Base-by-base conservation (phyloP, 768 basidiomycete genomes). In the Hydnum rufescens region DNA sequence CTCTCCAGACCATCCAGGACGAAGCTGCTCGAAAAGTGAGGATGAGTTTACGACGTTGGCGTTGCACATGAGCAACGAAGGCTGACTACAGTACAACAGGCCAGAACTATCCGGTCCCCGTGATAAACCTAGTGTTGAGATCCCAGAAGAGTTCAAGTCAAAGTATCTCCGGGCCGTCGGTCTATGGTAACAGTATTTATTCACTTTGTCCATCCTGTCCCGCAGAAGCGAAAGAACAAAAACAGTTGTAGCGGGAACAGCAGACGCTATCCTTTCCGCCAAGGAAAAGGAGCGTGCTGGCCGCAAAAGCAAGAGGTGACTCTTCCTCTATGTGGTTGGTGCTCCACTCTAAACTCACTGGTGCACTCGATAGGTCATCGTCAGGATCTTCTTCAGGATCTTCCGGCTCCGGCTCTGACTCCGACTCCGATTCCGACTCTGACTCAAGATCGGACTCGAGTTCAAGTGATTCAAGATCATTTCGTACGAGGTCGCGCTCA, bases 121-220 rank as follows among this genome's bases (percentile, higher is more conserved):
- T 63, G 68, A 71, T 5, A 77, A 79, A 58, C 85, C 87, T 3
- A 77, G 76, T 18, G 78, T 86, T 0, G 84, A 87, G 56, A 75
- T 89, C 6, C 89, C 89, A 3, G 88, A 90, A 56, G 90, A 95
- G 64, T 92, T 95, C 66, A 87, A 78, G 70, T 73, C 66, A 56
- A 79, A 80, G 84, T 85, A 52, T 32, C n/a, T n/a, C n/a, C n/a
- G n/a, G n/a, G n/a, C n/a, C n/a, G 78, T 70, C 16, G 1, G 13
- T 39, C 22, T 39, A 13, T 39, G 36, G 22, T 13, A 39, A 13
- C 22, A 16, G 13, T 8, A 13, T 26, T 25, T 47, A 13, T 28
- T 26, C 16, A 47, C 13, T 16, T 13, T 47, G 44, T 16, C 44
- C 44, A 47, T 47, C 44, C 26, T 16, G n/a, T n/a, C n/a, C n/a